Base-by-base conservation (phyloP, 1,284 basidiomycete genomes). In the Crepidotus sp. region DNA sequence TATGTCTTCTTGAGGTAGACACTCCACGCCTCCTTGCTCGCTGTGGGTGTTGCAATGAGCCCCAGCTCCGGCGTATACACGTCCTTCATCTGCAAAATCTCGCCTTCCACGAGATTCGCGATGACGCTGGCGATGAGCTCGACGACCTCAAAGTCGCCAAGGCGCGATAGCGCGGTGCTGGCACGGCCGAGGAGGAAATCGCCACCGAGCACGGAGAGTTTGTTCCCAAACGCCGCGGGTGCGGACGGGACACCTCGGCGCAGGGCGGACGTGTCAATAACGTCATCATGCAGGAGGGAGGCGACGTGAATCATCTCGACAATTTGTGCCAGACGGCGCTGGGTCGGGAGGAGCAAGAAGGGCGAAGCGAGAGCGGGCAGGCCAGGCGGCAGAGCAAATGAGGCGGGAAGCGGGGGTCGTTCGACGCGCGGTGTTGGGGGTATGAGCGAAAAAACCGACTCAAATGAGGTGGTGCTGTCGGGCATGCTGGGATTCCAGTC, bases 251-350 rank as follows among this genome's bases (percentile, higher is more conserved):
- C 76, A 4, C 87, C 84, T 2, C 95, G 76, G 1, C 95, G 83
- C 2, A 93, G 74, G 11, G 80, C 70, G 0, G 94, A 90, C 47
- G 73, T 73, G 69, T 98, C 95, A 50, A 93, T 83, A 39, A 98
- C 93, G 57, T 92, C 89, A 74, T 99, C 93, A 61, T 98, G 96
- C 13, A 99, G 69, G 6, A 96, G 73, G 1, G 90, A 95, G 22
- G 96, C 95, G 52, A 97, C 91, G 61, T 98, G 94, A 50, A 99
- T 92, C 92, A 98, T 97, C 63, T 99, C 96, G 39, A 92, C 85
- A 46, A 99, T 96, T 59, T 95, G 91, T 1, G 95, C 95, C 18
- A 99, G 77, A 22, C 95, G 81, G 18, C 86, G 69, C 63, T 98
- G 95, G 0, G 91, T 88, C 6, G 95, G 91, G 6, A 98, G 76